phyloP scores from a whole-genome alignment of 176 grass and related monocot genomes.

The Ampelocalamus luodianensis region DNA sequence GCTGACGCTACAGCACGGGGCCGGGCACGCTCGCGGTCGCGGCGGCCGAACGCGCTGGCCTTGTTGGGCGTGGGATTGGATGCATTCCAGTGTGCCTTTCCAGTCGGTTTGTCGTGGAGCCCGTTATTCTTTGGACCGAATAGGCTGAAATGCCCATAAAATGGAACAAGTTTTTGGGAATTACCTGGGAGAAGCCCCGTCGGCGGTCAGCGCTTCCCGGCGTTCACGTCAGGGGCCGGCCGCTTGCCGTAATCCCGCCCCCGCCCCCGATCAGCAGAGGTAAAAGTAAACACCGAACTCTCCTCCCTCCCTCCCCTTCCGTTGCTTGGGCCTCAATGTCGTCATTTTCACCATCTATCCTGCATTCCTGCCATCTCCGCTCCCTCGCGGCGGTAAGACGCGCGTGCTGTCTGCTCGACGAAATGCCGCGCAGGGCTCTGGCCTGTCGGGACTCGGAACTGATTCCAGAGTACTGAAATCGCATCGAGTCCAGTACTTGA shows the following conservation, averaged over 20 bases:
- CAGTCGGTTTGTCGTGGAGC: background rate
- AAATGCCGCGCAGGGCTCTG: background rate
- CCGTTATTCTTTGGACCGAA: background rate
- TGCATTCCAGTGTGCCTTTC: background rate
- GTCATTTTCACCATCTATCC: background rate
- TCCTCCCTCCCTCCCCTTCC: background rate
- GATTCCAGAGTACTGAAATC: background rate
- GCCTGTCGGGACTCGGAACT: background rate
- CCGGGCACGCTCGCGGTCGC: too few species aligned
- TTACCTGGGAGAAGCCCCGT: background rate
- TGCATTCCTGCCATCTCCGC: background rate
- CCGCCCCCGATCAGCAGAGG: background rate
- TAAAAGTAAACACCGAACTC: slow-evolving; percentile 5
- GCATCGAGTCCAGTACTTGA: background rate
- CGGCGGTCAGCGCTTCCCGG: background rate
- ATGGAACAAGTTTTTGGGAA: background rate
- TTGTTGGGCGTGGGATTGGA: background rate
- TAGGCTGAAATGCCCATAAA: background rate
- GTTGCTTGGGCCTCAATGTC: background rate
- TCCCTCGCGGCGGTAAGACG: background rate
- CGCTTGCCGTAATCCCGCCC: background rate
- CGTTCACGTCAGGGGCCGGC: background rate
- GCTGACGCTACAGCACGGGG: too few species aligned
- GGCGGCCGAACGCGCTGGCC: too few species aligned
- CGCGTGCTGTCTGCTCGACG: background rate